Conservation (phyloP, 768 basidiomycete species). For the Cystobasidium onofrii region DNA sequence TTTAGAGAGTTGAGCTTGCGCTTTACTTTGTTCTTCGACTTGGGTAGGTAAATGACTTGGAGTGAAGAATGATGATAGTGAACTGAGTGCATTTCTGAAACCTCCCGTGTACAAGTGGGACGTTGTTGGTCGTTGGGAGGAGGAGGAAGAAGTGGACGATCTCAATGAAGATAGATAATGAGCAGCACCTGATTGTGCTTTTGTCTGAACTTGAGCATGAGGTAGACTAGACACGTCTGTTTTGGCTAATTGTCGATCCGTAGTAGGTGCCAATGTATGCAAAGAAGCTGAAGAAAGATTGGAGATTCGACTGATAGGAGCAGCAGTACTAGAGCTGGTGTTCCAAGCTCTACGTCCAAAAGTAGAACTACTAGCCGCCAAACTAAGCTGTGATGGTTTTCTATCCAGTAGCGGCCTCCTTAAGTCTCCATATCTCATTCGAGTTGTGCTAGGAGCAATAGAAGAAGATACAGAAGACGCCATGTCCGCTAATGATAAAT, state of each 20-base stretch:
- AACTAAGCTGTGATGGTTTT: not conserved
- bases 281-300: constrained; percentile 2
- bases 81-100: not conserved
- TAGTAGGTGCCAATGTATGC: not conserved
- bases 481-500: not conserved
- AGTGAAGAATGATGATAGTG: not conserved
- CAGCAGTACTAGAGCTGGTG: not conserved
- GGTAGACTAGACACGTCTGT: not conserved
- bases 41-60: not conserved
- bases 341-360: not conserved
- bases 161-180: not conserved
- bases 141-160: not conserved
- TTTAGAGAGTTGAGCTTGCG: not conserved
- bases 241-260: not conserved
- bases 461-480: not conserved
- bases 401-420: not conserved
- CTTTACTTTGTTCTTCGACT: not conserved
- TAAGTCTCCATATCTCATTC: not conserved
- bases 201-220: not conserved
- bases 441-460: not conserved
- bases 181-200: not conserved
- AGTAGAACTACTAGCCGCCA: not conserved
- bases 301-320: not conserved
- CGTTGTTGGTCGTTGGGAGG: not conserved
- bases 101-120: not conserved